Conservation (phyloP, 768 basidiomycete species). For the Trametes villosa region DNA sequence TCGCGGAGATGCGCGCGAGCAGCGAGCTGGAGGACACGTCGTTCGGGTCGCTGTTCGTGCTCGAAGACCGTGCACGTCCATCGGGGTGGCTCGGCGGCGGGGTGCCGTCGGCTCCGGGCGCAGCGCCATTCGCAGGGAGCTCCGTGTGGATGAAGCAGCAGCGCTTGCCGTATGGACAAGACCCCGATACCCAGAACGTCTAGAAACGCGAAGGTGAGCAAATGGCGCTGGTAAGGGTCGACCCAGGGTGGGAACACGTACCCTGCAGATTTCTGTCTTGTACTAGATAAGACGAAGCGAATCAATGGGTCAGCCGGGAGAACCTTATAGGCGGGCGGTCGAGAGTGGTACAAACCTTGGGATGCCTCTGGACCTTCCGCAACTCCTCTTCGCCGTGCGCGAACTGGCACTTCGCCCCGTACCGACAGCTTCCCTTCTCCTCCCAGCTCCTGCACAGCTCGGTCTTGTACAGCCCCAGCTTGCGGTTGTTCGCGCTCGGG, state of each 20-base stretch:
- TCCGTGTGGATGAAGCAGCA: constrained; percentile 96
- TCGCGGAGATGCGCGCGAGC: constrained; percentile 74
- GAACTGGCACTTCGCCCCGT: constrained; percentile 90
- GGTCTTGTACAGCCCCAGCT: constrained; percentile 90
- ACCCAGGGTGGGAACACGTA: constrained; percentile 41
- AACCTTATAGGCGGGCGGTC: not conserved
- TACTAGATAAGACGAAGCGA: constrained; percentile 53
- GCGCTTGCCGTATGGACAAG: constrained; percentile 89
- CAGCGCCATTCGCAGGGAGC: constrained; percentile 64
- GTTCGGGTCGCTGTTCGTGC: constrained; percentile 76
- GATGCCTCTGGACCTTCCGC: constrained; percentile 82
- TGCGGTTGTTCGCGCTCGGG: constrained; percentile 90
- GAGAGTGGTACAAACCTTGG: constrained; percentile 62
- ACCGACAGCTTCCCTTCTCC: constrained; percentile 86
- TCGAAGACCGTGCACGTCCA: constrained; percentile 67
- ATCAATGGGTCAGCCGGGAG: constrained; percentile 24
- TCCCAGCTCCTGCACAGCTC: constrained; percentile 92
- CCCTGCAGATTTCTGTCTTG: constrained; percentile 93
- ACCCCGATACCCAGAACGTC: constrained; percentile 95
- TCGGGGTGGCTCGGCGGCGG: constrained; percentile 52
- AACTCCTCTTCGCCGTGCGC: constrained; percentile 92
- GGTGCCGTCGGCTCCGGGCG: constrained; percentile 56
- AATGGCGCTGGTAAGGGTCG: constrained; percentile 2
- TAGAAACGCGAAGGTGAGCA: constrained; percentile 32
- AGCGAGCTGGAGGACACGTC: constrained; percentile 74